phyloP scores from a whole-genome alignment of 192 early-diverging fungal genomes.

The Rhizophagus clarus region DNA sequence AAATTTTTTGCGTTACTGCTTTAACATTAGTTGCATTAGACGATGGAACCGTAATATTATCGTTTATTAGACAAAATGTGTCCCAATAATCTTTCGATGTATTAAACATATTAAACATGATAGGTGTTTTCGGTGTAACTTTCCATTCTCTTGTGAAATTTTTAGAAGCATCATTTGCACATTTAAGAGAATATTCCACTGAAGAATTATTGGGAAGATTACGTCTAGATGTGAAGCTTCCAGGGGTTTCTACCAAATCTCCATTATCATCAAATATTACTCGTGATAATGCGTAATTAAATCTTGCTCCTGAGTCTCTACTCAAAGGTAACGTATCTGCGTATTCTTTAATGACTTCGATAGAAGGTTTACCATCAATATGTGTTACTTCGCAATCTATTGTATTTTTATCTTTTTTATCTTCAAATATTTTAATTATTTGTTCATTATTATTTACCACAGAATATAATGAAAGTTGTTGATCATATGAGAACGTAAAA shows the following conservation, averaged over 20 bases:
- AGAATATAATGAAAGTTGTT: constrained; percentile 1
- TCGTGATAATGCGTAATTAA: not conserved
- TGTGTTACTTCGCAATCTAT: constrained; percentile 9
- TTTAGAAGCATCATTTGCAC: not conserved
- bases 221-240: not conserved
- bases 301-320: not conserved
- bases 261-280: not conserved
- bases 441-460: not conserved
- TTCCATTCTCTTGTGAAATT: not conserved
- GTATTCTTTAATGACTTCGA: not conserved
- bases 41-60: not conserved
- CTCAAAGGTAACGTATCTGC: not conserved
- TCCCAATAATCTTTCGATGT: not conserved
- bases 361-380: not conserved
- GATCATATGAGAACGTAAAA: not conserved
- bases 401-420: not conserved
- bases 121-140: not conserved
- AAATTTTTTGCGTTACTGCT: not conserved
- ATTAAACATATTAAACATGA: not conserved
- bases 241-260: no score
- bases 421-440: constrained; percentile 11
- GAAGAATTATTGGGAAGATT: not conserved
- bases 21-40: no score
- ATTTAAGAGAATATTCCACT: not conserved
- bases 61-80: not conserved